Base-by-base conservation (phyloP, 371 early-diverging fungal species). In the Conidiobolus incongruus region DNA sequence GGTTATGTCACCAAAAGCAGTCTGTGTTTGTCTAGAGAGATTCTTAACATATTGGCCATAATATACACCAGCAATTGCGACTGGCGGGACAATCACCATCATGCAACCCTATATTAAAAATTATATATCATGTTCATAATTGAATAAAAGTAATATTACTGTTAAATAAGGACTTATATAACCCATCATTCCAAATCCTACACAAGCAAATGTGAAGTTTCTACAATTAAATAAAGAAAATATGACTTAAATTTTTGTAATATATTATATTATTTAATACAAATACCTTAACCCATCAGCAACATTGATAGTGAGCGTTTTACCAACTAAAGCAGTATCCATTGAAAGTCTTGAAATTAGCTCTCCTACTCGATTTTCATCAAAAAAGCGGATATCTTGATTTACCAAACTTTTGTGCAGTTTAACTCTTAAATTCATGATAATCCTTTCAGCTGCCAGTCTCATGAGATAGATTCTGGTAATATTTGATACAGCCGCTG, bases 11-110 rank as follows among this genome's bases (percentile, higher is more conserved):
- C 75, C 63, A 17, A 77, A 49, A 8, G 81, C 77, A 20, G 65
- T 71, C 56, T 81, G 81, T 19, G 80, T 77, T 39, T 72, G 45
- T 35, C 59, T 58, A 0, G 79, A 71, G 5, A 82, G 60, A 2
- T 53, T 52, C 46, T 72, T 68, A 16, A 87, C 69, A 50, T 68
- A 66, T 1, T 69, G 65, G 22, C 88, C 88, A 50, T 81, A 83
- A 13, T 66, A 49, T 22, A 77, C 69, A 28, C 69, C 84, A 48
- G 67, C 71, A 11, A 72, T 21, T 0, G 79, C 77, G 16, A 84
- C 65, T 1, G 79, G 78, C 12, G 84, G 83, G 3, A 86, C 70
- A 33, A 82, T 70, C 15, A 68, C 41, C 63, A 82, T 66, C 81
- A 83, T 80, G 2, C 73, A 70, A 38, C n/a, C 15, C 5, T 19